phyloP scores from a whole-genome alignment of 2,329 filamentous ascomycete genomes.

The Dichotomopilus funicola region DNA sequence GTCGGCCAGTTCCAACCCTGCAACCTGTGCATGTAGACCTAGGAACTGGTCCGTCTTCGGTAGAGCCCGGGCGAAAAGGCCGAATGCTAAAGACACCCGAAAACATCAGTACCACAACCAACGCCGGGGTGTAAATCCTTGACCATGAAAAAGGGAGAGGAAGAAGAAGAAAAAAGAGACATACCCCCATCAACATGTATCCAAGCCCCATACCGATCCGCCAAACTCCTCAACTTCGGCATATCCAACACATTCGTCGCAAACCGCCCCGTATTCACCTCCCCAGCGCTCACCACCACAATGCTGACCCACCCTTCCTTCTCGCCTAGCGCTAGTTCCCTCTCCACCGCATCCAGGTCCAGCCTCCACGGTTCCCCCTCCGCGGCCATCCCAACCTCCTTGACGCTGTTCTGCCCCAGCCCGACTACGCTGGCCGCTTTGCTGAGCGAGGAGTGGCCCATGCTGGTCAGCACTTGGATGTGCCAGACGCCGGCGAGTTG shows the following conservation, averaged over 20 bases:
- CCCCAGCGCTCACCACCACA: constrained; percentile 73
- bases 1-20: constrained; percentile 73
- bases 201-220: constrained; percentile 71
- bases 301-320: constrained; percentile 58
- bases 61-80: constrained; percentile 68
- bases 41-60: constrained; percentile 50
- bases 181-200: constrained; percentile 76
- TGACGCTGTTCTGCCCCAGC: constrained; percentile 63
- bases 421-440: constrained; percentile 83
- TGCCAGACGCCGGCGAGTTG: constrained; percentile 54
- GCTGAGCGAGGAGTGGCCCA: constrained; percentile 73
- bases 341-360: constrained; percentile 59
- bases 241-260: constrained; percentile 56
- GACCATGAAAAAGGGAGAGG: background rate
- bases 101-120: background rate
- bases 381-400: constrained; percentile 44
- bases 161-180: constrained; percentile 19
- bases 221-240: constrained; percentile 57
- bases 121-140: background rate
- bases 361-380: constrained; percentile 56
- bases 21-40: constrained; percentile 41
- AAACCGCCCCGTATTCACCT: constrained; percentile 86
- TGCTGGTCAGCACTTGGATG: constrained; percentile 72
- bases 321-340: constrained; percentile 41
- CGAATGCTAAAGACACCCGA: constrained; percentile 57